Percentiles rank a stretch among this genome's conserved stretches.
phyloP scores from a whole-genome alignment of 164 flowering plant species.

The Annona cherimola region DNA sequence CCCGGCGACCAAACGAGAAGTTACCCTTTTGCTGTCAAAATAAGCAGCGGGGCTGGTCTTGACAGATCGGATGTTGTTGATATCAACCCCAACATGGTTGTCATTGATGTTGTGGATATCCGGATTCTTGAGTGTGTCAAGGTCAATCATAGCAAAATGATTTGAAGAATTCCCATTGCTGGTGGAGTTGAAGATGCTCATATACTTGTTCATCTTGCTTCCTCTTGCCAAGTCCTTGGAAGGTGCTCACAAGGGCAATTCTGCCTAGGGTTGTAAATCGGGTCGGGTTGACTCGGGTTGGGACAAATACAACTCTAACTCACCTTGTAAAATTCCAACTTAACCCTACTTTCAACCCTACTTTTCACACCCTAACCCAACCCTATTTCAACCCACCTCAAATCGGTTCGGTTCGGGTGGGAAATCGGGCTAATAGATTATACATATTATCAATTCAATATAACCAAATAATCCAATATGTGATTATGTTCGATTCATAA shows the following conservation, averaged over 20 bases:
- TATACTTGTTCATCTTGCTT: slow-evolving; percentile 1
- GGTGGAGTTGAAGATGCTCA: slow-evolving; percentile 22
- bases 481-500: too few relatives aligned
- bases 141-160: slow-evolving; percentile 18
- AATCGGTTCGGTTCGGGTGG: too few relatives aligned
- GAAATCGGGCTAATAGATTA: too few relatives aligned
- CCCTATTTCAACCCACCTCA: too few relatives aligned
- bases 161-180: slow-evolving; percentile 10
- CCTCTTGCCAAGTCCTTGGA: slow-evolving; percentile 8
- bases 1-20: neutral
- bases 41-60: slow-evolving; percentile 15
- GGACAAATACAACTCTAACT: too few relatives aligned
- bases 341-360: too few relatives aligned
- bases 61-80: slow-evolving; percentile 17
- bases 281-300: too few relatives aligned
- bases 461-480: too few relatives aligned
- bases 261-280: too few relatives aligned
- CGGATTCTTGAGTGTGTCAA: slow-evolving; percentile 12
- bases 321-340: too few relatives aligned
- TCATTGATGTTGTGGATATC: slow-evolving; percentile 13
- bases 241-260: slow-evolving; percentile 20
- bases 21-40: neutral
- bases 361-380: too few relatives aligned
- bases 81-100: slow-evolving; percentile 23
- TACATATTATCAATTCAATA: too few relatives aligned